These are phyloP conservation scores for Rosa multiflora DNA, from an alignment of 306 rosid species.

Conservation along the genomic window DNA sequence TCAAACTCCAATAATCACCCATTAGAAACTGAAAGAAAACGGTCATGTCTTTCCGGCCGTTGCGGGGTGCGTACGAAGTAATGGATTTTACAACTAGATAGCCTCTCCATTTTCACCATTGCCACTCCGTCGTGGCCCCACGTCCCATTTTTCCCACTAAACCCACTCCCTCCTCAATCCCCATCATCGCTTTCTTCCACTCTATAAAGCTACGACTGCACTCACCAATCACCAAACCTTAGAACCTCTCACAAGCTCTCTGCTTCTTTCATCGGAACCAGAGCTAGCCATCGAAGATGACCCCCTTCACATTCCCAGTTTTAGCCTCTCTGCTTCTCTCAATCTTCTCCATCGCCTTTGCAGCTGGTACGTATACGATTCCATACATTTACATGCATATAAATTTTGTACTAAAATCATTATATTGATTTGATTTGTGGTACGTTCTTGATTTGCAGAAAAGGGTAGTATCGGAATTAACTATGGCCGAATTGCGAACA, in stretches of 20 bases:
- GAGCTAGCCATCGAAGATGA: slow-evolving; percentile 39
- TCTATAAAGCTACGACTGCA: slow-evolving; percentile 35
- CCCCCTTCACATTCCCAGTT: slow-evolving; percentile 19
- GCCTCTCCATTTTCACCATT: background rate
- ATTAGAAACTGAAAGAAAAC: slow-evolving; percentile 23
- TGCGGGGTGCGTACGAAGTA: background rate
- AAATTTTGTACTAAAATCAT: background rate
- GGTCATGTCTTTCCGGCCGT: slow-evolving; percentile 20
- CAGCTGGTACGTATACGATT: slow-evolving; percentile 37
- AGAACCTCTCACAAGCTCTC: slow-evolving; percentile 17
- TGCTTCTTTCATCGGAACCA: slow-evolving; percentile 22
- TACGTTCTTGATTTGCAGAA: slow-evolving; percentile 24
- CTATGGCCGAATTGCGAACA: slow-evolving; percentile 71
- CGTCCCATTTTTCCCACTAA: slow-evolving; percentile 15
- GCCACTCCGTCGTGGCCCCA: slow-evolving; percentile 8
- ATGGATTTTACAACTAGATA: background rate
- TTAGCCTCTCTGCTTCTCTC: slow-evolving; percentile 19
- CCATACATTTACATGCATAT: background rate
- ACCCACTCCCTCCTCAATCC: background rate
- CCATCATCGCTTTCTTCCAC: background rate
- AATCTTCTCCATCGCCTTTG: slow-evolving; percentile 22
- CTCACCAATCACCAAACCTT: background rate
- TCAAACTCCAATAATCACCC: background rate
- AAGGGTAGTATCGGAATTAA: slow-evolving; percentile 65
- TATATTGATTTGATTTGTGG: background rate